These are phyloP conservation scores for Cairneyella variabilis DNA, from an alignment of 495 filamentous ascomycete genomes.

Conservation along the genomic window DNA sequence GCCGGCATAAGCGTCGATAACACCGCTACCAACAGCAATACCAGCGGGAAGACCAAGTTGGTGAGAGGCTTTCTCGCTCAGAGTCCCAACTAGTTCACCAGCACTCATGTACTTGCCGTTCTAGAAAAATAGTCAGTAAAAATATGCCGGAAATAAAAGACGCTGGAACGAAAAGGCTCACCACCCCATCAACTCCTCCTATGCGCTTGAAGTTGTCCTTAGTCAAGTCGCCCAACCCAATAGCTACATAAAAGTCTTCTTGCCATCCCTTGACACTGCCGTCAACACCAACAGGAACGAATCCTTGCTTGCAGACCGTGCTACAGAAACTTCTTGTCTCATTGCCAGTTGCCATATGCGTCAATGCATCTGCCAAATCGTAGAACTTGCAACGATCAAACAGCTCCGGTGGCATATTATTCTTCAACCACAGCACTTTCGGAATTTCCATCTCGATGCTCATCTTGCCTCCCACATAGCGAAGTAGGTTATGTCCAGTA, in stretches of 20 bases:
- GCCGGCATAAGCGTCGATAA: slow-evolving; percentile 97
- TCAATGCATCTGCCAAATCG: slow-evolving; percentile 89
- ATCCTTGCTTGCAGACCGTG: slow-evolving; percentile 93
- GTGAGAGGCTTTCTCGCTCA: slow-evolving; percentile 76
- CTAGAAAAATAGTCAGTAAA: slow-evolving; percentile 44
- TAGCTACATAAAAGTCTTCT: slow-evolving; percentile 80
- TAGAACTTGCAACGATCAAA: slow-evolving; percentile 95
- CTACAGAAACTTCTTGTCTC: slow-evolving; percentile 92
- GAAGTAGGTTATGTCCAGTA: slow-evolving; percentile 86
- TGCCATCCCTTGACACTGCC: slow-evolving; percentile 98
- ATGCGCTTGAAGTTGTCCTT: slow-evolving; percentile 86
- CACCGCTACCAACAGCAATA: slow-evolving; percentile 89
- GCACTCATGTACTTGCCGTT: slow-evolving; percentile 88
- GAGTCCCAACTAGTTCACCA: slow-evolving; percentile 79
- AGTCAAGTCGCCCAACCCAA: slow-evolving; percentile 77
- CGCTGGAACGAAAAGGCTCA: slow-evolving; percentile 51
- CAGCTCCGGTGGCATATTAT: slow-evolving; percentile 89
- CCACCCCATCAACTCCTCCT: slow-evolving; percentile 90
- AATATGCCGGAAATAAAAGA: slow-evolving; percentile 15
- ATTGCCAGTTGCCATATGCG: slow-evolving; percentile 90
- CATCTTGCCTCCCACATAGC: slow-evolving; percentile 96
- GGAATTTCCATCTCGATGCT: slow-evolving; percentile 99
- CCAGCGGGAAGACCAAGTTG: slow-evolving; percentile 85
- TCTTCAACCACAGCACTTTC: slow-evolving; percentile 96
- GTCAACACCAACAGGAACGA: slow-evolving; percentile 90